These are phyloP conservation scores for Thelonectria discophora DNA, from an alignment of 2,329 filamentous ascomycete species.

Conservation along the genomic window DNA sequence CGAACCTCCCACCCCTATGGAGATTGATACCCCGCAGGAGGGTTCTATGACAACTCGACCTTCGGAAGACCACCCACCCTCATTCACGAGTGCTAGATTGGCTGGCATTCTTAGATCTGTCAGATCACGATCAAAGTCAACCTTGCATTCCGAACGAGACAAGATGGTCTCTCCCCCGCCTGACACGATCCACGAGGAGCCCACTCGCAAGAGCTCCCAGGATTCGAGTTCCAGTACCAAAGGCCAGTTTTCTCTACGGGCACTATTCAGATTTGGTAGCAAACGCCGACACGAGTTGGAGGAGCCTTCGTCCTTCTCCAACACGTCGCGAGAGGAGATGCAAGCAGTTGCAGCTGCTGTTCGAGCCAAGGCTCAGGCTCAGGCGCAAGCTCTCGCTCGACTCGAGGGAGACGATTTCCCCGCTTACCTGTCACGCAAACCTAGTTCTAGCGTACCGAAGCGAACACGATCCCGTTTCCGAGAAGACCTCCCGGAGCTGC, in stretches of 20 bases:
- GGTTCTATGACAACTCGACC: constrained; percentile 30
- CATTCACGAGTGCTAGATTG: constrained; percentile 41
- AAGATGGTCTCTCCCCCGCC: constrained; percentile 49
- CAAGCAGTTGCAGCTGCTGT: constrained; percentile 47
- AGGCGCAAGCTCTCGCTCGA: constrained; percentile 47
- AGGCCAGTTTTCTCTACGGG: constrained; percentile 67
- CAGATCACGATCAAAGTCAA: constrained; percentile 61
- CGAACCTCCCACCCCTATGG: constrained; percentile 36
- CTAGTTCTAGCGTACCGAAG: constrained; percentile 65
- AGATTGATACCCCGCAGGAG: constrained; percentile 37
- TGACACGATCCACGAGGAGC: constrained; percentile 57
- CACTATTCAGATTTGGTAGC: constrained; percentile 77
- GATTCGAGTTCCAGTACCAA: constrained; percentile 63
- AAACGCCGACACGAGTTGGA: constrained; percentile 50
- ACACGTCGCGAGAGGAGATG: constrained; percentile 91
- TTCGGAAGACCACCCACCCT: constrained; percentile 38
- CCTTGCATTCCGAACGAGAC: constrained; percentile 52
- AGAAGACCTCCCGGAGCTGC: constrained; percentile 88
- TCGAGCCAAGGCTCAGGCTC: constrained; percentile 42
- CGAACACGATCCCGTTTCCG: constrained; percentile 90
- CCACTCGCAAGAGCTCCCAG: constrained; percentile 64
- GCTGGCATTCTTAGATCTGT: constrained; percentile 56
- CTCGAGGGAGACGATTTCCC: constrained; percentile 47
- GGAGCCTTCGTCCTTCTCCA: constrained; percentile 83
- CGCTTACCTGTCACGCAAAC: constrained; percentile 44